Conservation (phyloP, 441 rosid genomes). For the Aquilaria agallochum region DNA sequence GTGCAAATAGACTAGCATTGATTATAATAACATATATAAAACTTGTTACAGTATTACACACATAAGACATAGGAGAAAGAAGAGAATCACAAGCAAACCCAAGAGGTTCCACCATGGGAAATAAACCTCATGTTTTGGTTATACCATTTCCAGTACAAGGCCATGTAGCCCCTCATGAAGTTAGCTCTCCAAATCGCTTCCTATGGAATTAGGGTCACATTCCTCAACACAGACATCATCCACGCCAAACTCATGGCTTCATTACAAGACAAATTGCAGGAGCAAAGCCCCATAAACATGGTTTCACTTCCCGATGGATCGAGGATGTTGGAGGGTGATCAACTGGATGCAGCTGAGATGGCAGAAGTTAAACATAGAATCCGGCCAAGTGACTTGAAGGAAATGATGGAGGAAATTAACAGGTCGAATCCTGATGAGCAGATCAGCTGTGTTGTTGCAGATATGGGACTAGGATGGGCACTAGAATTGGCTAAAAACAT, state of each 20-base stretch:
- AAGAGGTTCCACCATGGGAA: background rate
- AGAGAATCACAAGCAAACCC: no score
- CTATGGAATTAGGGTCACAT: slow-evolving; percentile 24
- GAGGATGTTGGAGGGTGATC: background rate
- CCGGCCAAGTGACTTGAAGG: slow-evolving; percentile 10
- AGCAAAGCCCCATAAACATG: slow-evolving; percentile 5
- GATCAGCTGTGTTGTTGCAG: slow-evolving; percentile 22
- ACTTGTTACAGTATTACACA: no score
- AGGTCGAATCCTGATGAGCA: slow-evolving; percentile 12
- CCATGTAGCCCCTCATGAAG: slow-evolving; percentile 36
- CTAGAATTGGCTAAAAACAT: slow-evolving; percentile 23
- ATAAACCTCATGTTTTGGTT: slow-evolving; percentile 19
- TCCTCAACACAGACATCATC: slow-evolving; percentile 13
- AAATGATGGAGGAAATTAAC: slow-evolving; percentile 18
- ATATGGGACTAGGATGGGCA: slow-evolving; percentile 23
- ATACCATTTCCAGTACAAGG: slow-evolving; percentile 33
- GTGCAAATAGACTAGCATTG: no score
- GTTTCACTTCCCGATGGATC: slow-evolving; percentile 25
- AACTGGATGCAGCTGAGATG: no score
- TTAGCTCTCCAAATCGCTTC: slow-evolving; percentile 20
- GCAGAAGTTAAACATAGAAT: no score
- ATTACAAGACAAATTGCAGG: background rate
- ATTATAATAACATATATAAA: no score
- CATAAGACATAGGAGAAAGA: no score
- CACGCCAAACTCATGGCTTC: slow-evolving; percentile 16